phyloP scores from a whole-genome alignment of 2,329 filamentous ascomycete species.

The Alternaria infectoria region DNA sequence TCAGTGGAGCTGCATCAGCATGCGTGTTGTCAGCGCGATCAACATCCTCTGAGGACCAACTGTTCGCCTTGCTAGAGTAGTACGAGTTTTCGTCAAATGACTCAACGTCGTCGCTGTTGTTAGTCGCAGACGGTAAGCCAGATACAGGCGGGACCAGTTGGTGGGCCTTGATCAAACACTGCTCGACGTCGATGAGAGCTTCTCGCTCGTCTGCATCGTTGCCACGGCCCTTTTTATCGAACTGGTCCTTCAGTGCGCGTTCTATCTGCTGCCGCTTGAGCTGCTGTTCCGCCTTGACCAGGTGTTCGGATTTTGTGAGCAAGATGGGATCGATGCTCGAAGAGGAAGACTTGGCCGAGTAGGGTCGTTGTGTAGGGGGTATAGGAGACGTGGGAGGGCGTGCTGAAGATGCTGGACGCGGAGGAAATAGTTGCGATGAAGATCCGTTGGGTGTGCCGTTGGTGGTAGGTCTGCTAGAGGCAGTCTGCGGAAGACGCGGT shows the following conservation, averaged over 20 bases:
- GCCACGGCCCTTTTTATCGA: constrained; percentile 65
- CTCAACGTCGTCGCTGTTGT: constrained; percentile 72
- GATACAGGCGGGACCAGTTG: constrained; percentile 74
- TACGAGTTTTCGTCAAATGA: constrained; percentile 94
- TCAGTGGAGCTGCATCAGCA: constrained; percentile 42
- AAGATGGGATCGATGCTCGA: constrained; percentile 82
- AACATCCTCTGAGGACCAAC: constrained; percentile 67
- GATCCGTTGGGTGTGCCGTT: constrained; percentile 40
- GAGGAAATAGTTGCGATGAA: constrained; percentile 32
- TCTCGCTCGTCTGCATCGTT: constrained; percentile 59
- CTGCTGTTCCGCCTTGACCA: constrained; percentile 81
- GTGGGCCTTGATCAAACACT: constrained; percentile 64
- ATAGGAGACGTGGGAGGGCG: constrained; percentile 30
- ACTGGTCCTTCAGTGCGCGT: constrained; percentile 75
- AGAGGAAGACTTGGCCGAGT: constrained; percentile 55
- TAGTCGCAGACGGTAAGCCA: constrained; percentile 60
- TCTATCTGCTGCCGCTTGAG: constrained; percentile 84
- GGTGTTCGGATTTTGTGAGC: constrained; percentile 82
- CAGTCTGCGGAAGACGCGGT: constrained; percentile 40
- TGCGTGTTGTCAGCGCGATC: constrained; percentile 36
- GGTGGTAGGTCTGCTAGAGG: constrained; percentile 36
- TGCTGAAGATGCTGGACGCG: constrained; percentile 38
- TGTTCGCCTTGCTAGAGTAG: constrained; percentile 89
- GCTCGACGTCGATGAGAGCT: constrained; percentile 51
- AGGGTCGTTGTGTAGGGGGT: constrained; percentile 40